Evolutionary conservation across 768 basidiomycete species (phyloP).

Genomic region (Podaxis carcinomalis): DNA sequence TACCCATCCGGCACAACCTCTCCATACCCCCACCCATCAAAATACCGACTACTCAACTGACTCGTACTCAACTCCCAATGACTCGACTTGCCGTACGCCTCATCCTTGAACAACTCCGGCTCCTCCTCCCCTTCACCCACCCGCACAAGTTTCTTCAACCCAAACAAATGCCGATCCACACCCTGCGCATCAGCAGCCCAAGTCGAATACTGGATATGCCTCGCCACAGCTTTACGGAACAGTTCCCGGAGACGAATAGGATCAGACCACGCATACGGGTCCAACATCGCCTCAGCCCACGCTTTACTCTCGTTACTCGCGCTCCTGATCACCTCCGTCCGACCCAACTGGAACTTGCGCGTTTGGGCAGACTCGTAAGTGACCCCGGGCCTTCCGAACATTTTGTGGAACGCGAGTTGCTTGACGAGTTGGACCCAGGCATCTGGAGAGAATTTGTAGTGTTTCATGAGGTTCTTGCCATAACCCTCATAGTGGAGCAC

Average conservation of each 20-base stretch:
- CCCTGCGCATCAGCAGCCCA: conserved; percentile 88
- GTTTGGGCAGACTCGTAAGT: conserved; percentile 96
- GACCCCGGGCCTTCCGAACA: conserved; percentile 68
- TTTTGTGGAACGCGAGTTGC: conserved; percentile 92
- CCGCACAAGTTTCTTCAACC: too few relatives aligned
- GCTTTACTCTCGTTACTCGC: conserved; percentile 66
- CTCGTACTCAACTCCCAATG: conserved; percentile 96
- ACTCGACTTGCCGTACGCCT: conserved; percentile 59
- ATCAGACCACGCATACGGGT: conserved; percentile 23
- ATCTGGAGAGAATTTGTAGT: conserved; percentile 80
- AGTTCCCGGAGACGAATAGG: conserved; percentile 50
- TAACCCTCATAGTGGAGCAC: conserved; percentile 85
- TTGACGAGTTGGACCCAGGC: conserved; percentile 95
- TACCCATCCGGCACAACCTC: conserved; percentile 94
- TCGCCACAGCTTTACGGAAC: conserved; percentile 70
- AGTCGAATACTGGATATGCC: conserved; percentile 82
- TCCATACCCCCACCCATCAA: conserved; percentile 95
- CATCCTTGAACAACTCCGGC: conserved; percentile 74
- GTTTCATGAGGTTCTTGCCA: conserved; percentile 85
- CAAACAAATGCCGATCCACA: conserved; percentile 90
- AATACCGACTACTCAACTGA: conserved; percentile 73
- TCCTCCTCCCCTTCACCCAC: conserved; percentile 63
- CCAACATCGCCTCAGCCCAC: conserved; percentile 70
- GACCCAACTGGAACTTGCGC: conserved; percentile 81
- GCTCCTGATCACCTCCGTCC: conserved; percentile 93